A percentile compares a stretch with the other conserved stretches of the same genome.
Conservation (phyloP, 148 eudicot species). For the Rhododendron ferrugineum region DNA sequence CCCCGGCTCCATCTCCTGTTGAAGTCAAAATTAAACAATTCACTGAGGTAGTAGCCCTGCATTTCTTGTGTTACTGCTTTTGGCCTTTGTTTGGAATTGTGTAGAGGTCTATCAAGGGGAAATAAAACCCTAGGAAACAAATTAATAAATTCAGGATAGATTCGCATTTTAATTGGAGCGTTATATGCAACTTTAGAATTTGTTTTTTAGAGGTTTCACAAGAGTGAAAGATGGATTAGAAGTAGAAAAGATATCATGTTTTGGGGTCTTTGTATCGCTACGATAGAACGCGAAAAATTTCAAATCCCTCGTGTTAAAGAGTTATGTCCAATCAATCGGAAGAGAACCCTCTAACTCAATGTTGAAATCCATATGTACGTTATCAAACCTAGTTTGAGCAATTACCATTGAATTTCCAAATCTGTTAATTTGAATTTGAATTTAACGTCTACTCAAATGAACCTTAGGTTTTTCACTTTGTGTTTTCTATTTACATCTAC, state of each 20-base stretch:
- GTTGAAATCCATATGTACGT: neutral
- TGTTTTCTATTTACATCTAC: too few relatives aligned
- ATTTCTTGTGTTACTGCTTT: neutral
- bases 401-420: neutral
- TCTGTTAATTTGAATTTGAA: neutral
- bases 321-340: neutral
- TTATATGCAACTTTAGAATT: neutral
- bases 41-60: constrained; percentile 49
- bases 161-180: neutral
- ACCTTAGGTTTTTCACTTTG: neutral
- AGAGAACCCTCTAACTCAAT: neutral
- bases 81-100: neutral
- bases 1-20: constrained; percentile 57
- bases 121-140: neutral
- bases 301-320: neutral
- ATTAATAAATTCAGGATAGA: neutral
- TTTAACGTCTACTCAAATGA: neutral
- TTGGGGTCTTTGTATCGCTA: neutral
- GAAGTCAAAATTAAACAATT: constrained; percentile 68
- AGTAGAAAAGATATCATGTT: neutral
- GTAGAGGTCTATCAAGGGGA: neutral
- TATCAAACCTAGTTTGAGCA: neutral
- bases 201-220: neutral
- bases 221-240: neutral
- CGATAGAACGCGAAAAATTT: neutral